Evolutionary conservation across 257 asterid genomes (phyloP).

Genomic region (Eucommia ulmoides): DNA sequence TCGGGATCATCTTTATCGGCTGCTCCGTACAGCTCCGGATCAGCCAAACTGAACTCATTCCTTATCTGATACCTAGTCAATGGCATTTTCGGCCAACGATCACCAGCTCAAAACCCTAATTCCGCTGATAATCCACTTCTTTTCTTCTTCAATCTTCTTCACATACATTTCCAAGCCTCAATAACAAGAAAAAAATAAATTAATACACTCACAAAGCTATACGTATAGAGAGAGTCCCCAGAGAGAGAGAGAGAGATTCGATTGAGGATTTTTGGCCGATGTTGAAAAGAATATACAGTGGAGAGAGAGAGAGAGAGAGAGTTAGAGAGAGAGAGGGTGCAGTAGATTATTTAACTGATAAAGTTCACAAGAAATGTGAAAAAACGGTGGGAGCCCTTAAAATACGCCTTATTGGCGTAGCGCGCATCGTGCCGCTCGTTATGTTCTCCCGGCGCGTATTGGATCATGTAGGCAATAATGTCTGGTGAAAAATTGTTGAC

Average conservation of each 20-base stretch:
- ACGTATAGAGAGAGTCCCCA: too few relatives aligned
- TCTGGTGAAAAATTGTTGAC: too few relatives aligned
- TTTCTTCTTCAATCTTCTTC: not conserved
- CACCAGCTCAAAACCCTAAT: not conserved
- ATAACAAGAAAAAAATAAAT: not conserved
- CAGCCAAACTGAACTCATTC: slow-evolving; percentile 80
- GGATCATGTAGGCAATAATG: not conserved
- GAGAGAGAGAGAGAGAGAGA: not conserved
- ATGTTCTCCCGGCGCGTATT: not conserved
- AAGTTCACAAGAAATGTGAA: not conserved
- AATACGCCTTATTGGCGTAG: not conserved
- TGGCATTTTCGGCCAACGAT: too few relatives aligned
- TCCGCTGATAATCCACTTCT: not conserved
- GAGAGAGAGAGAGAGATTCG: too few relatives aligned
- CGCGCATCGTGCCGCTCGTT: not conserved
- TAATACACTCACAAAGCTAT: not conserved
- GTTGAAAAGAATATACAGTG: too few relatives aligned
- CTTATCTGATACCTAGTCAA: slow-evolving; percentile 75
- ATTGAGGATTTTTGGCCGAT: too few relatives aligned
- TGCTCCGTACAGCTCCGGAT: slow-evolving; percentile 73
- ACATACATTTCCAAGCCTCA: not conserved
- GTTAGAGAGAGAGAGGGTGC: not conserved
- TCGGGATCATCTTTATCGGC: slow-evolving; percentile 99
- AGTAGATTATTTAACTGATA: not conserved
- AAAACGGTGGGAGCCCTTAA: not conserved